Base-by-base conservation (phyloP, 352 stramenopile genomes). In the Globisporangium mamillatum region DNA sequence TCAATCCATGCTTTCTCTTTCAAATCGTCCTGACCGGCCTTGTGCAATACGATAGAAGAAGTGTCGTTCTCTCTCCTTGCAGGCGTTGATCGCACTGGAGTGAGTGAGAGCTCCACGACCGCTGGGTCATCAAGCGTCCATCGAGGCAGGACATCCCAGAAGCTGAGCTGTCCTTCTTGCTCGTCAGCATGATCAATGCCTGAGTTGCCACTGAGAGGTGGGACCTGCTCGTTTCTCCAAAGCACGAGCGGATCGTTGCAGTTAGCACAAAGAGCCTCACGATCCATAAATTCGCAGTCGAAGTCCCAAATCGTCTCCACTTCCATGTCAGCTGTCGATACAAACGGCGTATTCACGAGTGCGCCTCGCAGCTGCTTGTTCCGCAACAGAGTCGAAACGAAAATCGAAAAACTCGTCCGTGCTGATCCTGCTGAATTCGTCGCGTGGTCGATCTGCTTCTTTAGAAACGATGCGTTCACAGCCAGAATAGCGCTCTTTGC, bases 91-190 rank as follows among this genome's bases (percentile, higher is more conserved):
- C 20, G 4, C 16, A 57, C n/a, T 18, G 6, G 10, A 1, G 25
- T 14, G n/a, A 71, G 48, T 12, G 61, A 68, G 25, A 63, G 41
- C 10, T 18, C 24, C 3, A 56, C 41, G 6, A 48, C 22, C 1
- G 4, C 50, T 4, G 48, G 20, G 4, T 62, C 5, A 4, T 20
- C 41, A 27, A 55, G 36, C 20, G 36, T 32, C 65, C 65, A 66
- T 20, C 20, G 38, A 9, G 67, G 53, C 18, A 67, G 38, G 29
- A 64, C 44, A 14, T 64, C 60, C 65, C 67, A 72, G 6, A 72
- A 67, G 2, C 50, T 14, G 12, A 59, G 27, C 2, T 32, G 56
- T n/a, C n/a, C 56, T 48, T n/a, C 56, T 48, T 20, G 56, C 9
- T 61, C 20, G 56, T 29, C 32, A 22, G n/a, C 29, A 60, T 20